Percentiles rank a stretch among this genome's conserved stretches.
Conservation (phyloP, 805 yeast genomes). For the Candida ficus region DNA sequence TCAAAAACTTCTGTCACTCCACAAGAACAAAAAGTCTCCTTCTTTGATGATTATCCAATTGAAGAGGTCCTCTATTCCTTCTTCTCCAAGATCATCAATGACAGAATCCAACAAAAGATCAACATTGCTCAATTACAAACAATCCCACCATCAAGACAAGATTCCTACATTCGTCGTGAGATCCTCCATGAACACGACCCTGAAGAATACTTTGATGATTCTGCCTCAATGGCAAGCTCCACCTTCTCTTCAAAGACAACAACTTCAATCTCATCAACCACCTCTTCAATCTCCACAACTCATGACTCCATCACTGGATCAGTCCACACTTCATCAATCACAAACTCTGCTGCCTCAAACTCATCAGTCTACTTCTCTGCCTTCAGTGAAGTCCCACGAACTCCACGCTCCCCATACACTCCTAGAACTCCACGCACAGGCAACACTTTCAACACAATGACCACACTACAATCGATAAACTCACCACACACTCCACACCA, state of each 20-base stretch:
- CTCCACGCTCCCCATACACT: no score
- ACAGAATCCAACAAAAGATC: slow-evolving; percentile 22
- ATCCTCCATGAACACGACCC: not conserved
- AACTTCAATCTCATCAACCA: not conserved
- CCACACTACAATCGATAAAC: no score
- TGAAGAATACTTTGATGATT: no score
- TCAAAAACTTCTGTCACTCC: not conserved
- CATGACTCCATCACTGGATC: no score
- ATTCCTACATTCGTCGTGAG: slow-evolving; percentile 4
- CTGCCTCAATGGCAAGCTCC: not conserved
- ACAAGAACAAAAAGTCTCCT: slow-evolving; percentile 2
- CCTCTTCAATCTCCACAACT: not conserved
- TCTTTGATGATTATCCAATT: slow-evolving; percentile 3
- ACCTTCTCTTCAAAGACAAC: not conserved
- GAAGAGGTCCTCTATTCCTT: slow-evolving; percentile 7
- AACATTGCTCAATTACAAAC: slow-evolving; percentile 1
- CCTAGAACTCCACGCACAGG: no score
- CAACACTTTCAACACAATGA: no score
- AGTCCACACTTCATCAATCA: not conserved
- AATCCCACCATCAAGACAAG: slow-evolving; percentile 5
- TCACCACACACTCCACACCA: no score
- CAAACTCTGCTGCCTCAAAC: not conserved
- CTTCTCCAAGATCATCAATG: slow-evolving; percentile 17
- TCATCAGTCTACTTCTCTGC: not conserved
- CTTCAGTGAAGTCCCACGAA: no score